phyloP scores from a whole-genome alignment of 192 early-diverging fungal species.

The Coemansia furcata region DNA sequence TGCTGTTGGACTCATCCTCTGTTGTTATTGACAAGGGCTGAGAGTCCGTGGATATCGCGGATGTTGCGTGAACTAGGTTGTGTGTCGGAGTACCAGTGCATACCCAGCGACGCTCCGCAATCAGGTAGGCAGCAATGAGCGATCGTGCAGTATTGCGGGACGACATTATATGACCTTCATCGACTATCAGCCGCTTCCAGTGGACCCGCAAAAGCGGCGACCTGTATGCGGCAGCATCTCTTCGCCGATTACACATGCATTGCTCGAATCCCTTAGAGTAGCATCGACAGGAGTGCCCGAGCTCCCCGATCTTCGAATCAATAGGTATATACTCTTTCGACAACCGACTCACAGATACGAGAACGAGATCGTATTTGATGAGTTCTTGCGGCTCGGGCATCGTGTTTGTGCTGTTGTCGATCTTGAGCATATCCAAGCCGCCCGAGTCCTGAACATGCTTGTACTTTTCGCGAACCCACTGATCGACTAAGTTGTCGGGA shows the following conservation, averaged over 20 bases:
- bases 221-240: constrained; percentile 22
- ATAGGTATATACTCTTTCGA: constrained; percentile 58
- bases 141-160: constrained; percentile 48
- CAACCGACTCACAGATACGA: constrained; percentile 66
- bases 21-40: background rate
- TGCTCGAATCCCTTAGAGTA: constrained; percentile 16
- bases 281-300: constrained; percentile 44
- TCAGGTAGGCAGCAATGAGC: constrained; percentile 58
- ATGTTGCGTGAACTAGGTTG: constrained; percentile 59
- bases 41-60: constrained; percentile 12
- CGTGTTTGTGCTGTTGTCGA: constrained; percentile 44
- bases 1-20: background rate
- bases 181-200: constrained; percentile 80
- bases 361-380: constrained; percentile 65
- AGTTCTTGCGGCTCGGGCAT: constrained; percentile 58
- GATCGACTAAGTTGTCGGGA: constrained; percentile 72
- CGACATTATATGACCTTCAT: constrained; percentile 78
- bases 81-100: constrained; percentile 71
- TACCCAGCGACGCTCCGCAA: constrained; percentile 64
- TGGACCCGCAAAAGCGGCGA: constrained; percentile 71
- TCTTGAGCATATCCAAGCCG: constrained; percentile 54
- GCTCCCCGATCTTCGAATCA: constrained; percentile 40
- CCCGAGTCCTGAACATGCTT: constrained; percentile 52
- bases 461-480: constrained; percentile 79
- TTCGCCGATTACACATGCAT: constrained; percentile 15